phyloP scores from a whole-genome alignment of 208 protist species.

The Herpetomonas samuelpessoai region DNA sequence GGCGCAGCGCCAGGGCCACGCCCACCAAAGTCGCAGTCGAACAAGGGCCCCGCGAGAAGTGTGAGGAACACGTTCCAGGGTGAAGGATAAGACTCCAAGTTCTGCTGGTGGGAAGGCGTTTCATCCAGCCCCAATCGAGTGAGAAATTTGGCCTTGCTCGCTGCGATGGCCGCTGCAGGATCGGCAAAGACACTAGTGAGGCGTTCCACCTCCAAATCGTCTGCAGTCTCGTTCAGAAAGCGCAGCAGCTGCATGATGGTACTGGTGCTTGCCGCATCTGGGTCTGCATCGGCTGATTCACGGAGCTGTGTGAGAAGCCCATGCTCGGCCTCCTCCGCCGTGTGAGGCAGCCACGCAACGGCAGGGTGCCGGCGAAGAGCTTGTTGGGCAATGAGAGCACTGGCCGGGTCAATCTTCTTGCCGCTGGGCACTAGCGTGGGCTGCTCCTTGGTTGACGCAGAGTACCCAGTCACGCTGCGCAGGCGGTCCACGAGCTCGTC shows the following conservation, averaged over 20 bases:
- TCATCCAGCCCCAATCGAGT: constrained; percentile 46
- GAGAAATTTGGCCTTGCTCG: constrained; percentile 13
- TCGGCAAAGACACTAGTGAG: constrained; percentile 52
- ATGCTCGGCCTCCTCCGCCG: constrained; percentile 23
- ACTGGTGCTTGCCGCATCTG: neutral
- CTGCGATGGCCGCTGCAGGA: constrained; percentile 11
- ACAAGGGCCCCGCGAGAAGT: constrained; percentile 33
- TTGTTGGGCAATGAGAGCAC: constrained; percentile 60
- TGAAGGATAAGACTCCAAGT: constrained; percentile 41
- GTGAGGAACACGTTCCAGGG: constrained; percentile 77
- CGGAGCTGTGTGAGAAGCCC: constrained; percentile 23
- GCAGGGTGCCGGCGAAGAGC: constrained; percentile 64
- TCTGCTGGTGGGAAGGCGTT: constrained; percentile 42
- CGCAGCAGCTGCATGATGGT: constrained; percentile 8
- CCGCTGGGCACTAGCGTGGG: constrained; percentile 14
- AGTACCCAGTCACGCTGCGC: constrained; percentile 64
- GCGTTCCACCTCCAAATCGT: constrained; percentile 66
- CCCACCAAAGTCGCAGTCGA: constrained; percentile 13
- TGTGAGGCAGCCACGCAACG: constrained; percentile 13
- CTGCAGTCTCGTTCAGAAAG: constrained; percentile 64
- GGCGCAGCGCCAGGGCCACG: too few species aligned
- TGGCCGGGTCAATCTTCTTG: constrained; percentile 36
- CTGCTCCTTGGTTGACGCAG: constrained; percentile 9
- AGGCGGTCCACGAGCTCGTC: constrained; percentile 64
- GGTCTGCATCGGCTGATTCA: constrained; percentile 17